phyloP scores from a whole-genome alignment of 768 basidiomycete species.

The Boletus sp. region DNA sequence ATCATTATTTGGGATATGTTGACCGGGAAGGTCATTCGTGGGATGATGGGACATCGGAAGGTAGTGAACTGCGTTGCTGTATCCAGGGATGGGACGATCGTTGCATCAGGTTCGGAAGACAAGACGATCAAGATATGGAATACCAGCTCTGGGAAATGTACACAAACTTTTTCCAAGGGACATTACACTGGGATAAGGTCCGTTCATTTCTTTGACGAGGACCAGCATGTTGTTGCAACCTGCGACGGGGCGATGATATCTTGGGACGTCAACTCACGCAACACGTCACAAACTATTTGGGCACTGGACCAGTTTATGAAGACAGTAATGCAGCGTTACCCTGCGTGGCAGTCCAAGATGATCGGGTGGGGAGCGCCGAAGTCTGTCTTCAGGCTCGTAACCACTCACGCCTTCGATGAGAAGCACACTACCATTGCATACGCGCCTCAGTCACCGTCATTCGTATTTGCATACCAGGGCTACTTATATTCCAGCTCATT shows the following conservation, averaged over 20 bases:
- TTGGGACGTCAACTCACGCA: slow-evolving; percentile 5
- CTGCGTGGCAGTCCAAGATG: slow-evolving; percentile 4
- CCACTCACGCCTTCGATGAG: too few species aligned
- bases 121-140: slow-evolving; percentile 22
- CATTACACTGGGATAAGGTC: slow-evolving; percentile 9
- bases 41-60: slow-evolving; percentile 21
- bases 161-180: neutral
- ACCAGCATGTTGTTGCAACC: neutral
- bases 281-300: slow-evolving; percentile 4
- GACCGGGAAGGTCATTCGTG: slow-evolving; percentile 9
- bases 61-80: slow-evolving; percentile 14
- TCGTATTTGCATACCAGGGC: neutral
- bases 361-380: slow-evolving; percentile 6
- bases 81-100: slow-evolving; percentile 15
- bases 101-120: slow-evolving; percentile 27
- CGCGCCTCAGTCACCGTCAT: slow-evolving; percentile 5
- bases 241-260: slow-evolving; percentile 5
- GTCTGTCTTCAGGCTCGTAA: too few species aligned
- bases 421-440: neutral
- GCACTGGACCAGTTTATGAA: neutral
- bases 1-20: slow-evolving; percentile 23
- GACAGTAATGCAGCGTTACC: neutral
- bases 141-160: too few species aligned
- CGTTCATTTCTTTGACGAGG: slow-evolving; percentile 1
- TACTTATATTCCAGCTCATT: neutral